Conservation (phyloP, 768 basidiomycete species). For the Mycena rosella region DNA sequence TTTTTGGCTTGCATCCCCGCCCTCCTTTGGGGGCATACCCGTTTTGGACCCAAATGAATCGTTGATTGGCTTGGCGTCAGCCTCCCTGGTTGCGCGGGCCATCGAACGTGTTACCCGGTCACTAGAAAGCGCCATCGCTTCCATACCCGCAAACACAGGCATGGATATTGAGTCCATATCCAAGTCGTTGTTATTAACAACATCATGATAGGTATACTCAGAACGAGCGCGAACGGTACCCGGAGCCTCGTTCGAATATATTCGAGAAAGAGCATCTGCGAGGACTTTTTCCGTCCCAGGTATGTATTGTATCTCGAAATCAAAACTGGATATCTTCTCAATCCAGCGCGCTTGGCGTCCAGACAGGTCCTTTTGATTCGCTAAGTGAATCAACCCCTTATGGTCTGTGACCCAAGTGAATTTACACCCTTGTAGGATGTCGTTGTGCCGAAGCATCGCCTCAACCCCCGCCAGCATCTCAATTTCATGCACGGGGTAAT, state of each 20-base stretch:
- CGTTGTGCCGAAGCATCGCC: not conserved
- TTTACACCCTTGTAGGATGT: not conserved
- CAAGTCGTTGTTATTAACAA: not conserved
- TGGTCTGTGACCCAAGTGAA: not conserved
- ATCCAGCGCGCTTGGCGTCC: conserved; percentile 2
- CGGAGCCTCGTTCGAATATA: not conserved
- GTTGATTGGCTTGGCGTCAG: no score
- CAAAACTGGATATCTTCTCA: conserved; percentile 6
- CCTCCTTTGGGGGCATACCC: not conserved
- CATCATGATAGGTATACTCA: not conserved
- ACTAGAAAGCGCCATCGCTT: not conserved
- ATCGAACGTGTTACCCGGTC: not conserved
- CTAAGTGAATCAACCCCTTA: not conserved
- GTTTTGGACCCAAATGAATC: not conserved
- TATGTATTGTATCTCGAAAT: conserved; percentile 2
- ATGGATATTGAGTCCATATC: not conserved
- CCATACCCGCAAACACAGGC: not conserved
- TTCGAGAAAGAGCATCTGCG: not conserved
- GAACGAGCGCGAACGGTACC: not conserved
- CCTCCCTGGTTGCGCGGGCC: not conserved
- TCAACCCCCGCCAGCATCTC: not conserved
- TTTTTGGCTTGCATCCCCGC: not conserved
- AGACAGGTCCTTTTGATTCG: conserved; percentile 3
- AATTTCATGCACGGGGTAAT: not conserved
- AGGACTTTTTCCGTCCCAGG: conserved; percentile 3